Percentiles rank a stretch among this genome's conserved stretches.
Evolutionary conservation across 2,329 filamentous ascomycete species (phyloP).

Genomic region (Cordyceps tenuipes): DNA sequence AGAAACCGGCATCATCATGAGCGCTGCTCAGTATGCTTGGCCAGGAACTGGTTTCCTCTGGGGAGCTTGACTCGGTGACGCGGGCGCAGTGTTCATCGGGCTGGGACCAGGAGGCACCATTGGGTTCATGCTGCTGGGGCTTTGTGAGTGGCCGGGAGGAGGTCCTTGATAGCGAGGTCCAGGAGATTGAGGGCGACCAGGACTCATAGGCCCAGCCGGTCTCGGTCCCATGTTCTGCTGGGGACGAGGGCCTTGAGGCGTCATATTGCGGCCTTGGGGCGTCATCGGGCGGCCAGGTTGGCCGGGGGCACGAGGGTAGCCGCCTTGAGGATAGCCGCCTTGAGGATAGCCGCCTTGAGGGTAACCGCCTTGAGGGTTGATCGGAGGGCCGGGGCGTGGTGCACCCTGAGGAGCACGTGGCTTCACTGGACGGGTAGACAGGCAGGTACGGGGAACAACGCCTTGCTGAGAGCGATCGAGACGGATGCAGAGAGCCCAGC

Average conservation of each 20-base stretch:
- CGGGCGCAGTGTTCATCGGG: conserved; percentile 34
- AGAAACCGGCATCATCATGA: conserved; percentile 5
- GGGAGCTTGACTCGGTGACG: conserved; percentile 24
- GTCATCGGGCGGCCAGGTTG: conserved; percentile 13
- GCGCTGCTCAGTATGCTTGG: conserved; percentile 36
- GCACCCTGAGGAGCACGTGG: conserved; percentile 54
- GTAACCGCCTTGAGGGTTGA: conserved; percentile 33
- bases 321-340: conserved; percentile 26
- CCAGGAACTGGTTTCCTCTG: conserved; percentile 45
- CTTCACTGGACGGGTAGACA: conserved; percentile 87
- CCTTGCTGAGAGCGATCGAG: conserved; percentile 88
- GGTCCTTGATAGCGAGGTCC: conserved; percentile 24
- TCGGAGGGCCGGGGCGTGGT: conserved; percentile 43
- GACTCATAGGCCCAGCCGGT: conserved; percentile 2
- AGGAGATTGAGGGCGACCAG: conserved; percentile 22
- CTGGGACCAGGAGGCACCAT: conserved; percentile 37
- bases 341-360: conserved; percentile 21
- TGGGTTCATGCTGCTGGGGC: conserved; percentile 32
- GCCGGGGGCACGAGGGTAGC: conserved; percentile 21
- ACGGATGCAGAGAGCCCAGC: conserved; percentile 89
- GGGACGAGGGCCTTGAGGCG: conserved; percentile 26
- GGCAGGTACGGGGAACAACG: conserved; percentile 85
- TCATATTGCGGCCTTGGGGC: conserved; percentile 23
- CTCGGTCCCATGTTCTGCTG: conserved; percentile 26
- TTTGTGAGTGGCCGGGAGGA: conserved; percentile 29